Base-by-base conservation (phyloP, 2,329 filamentous ascomycete species). In the Botrytis fragariae region DNA sequence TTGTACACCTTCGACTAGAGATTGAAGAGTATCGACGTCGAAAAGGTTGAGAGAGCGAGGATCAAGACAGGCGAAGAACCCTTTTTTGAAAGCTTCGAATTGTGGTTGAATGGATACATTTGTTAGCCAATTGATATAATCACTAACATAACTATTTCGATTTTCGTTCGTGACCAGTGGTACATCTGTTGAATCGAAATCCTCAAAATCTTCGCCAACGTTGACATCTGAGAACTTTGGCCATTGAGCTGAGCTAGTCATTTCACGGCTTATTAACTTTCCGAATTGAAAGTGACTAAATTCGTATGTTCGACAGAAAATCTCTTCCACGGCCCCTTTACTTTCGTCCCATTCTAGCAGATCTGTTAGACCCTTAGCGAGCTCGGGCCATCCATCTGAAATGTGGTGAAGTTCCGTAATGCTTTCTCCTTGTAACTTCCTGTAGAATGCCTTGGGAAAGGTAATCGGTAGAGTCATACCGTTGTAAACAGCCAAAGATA, bases 401-500 rank as follows among this genome's bases (percentile, higher is more conserved):
- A 98, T 94, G 80, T 95, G 91, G 64, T 93, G 88, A 2, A 96
- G 84, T 73, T 91, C 87, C 48, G 89, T 89, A 25, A 92, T 89
- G 14, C 90, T 89, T 74, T 91, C 85, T 14, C 88, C 89, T 0
- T 97, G 85, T 0, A 98, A 86, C 77, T 93, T 93, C 71, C 90
- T 88, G 82, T 99, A 99, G 5, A 99, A 87, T 0, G 91, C 93
- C 73, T 89, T 87, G 0, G 96, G 96, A 74, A 99, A 96, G 1
- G 92, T 97, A 60, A 98, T 87, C 0, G 96, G 96, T 1, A 99
- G 85, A 0, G 95, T 97, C 37, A 98, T 86, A 1, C 95, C 95
- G 77, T 99, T 99, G 83, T 96, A 98, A 7, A 98, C 84, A 8
- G 96, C 96, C 29, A 99, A 86, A 1, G 93, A 97, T 76, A 98